Evolutionary conservation across 148 eudicot genomes (phyloP), one percentile per base, ranked within the genome.

Genomic region (Cornus kousa): DNA sequence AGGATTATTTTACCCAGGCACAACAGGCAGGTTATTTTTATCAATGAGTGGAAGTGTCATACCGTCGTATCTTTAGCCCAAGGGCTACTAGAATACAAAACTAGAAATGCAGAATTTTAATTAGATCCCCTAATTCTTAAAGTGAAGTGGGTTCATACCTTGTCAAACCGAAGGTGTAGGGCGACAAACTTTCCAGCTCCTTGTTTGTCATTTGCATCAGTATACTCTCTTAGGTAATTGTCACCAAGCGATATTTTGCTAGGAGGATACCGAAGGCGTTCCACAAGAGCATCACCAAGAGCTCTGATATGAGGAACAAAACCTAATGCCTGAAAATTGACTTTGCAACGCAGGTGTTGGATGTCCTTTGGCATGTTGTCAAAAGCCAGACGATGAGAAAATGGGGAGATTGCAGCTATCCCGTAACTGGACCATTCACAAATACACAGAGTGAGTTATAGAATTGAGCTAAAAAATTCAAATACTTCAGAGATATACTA

Each of bases 121-220:
- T 53, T 4, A 53, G 17, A 53, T 53, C 59, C 19, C 59, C 4
- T 12, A 53, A 53, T 53, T 0, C 59, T 53, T 53, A 53, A 11
- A 53, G 19, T 3, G 4, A 16, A 53, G 14, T 11, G 8, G 66
- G 66, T 55, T 73, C 88, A 67, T 87, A 95, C 97, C 85, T 95
- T 93, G 67, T 95, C 99, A 87, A 95, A 95, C 66, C 99, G 99
- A 80, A 95, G 99, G 86, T 95, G 99, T 78, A 95, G 79, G 75
- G 92, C 99, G 72, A 86, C 93, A 81, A 87, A 93, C 84, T 93
- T 95, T 80, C 92, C 94, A 74, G 81, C 73, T 81, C 90, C 87
- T 76, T 83, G 84, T 78, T 83, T 78, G 64, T 80, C 24, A 13
- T 62, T 62, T 62, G 66, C 66, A 20, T 62, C 74, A 43, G 70